These are phyloP conservation scores for Colletotrichum tropicale DNA, from an alignment of 2,329 filamentous ascomycete genomes.

Conservation along the genomic window DNA sequence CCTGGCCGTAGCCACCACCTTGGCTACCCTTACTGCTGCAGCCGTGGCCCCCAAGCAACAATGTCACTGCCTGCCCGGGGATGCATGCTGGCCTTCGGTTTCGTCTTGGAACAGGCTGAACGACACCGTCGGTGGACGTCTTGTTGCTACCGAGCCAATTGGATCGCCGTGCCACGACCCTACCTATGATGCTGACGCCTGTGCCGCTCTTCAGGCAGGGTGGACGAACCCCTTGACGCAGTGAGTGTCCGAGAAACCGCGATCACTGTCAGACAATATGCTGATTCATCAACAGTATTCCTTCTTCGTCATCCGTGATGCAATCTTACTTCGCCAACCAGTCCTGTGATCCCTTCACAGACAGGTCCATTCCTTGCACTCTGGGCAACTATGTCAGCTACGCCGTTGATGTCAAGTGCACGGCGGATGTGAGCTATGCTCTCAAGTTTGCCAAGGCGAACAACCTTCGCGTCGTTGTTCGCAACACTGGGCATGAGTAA, in stretches of 20 bases:
- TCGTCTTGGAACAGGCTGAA: slow-evolving; percentile 56
- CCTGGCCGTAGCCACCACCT: slow-evolving; percentile 17
- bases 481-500: slow-evolving; percentile 37
- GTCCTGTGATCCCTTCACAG: slow-evolving; percentile 41
- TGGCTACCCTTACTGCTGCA: slow-evolving; percentile 11
- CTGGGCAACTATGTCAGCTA: slow-evolving; percentile 51
- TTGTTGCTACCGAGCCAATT: slow-evolving; percentile 58
- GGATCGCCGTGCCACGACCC: slow-evolving; percentile 57
- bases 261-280: not conserved
- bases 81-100: slow-evolving; percentile 57
- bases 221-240: slow-evolving; percentile 40
- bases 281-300: slow-evolving; percentile 28
- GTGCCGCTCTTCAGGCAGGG: slow-evolving; percentile 37
- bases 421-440: slow-evolving; percentile 35
- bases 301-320: slow-evolving; percentile 45
- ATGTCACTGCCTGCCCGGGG: slow-evolving; percentile 56
- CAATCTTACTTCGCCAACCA: slow-evolving; percentile 41
- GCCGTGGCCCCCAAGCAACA: slow-evolving; percentile 10
- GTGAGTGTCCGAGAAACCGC: slow-evolving; percentile 25
- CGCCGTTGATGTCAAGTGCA: slow-evolving; percentile 36
- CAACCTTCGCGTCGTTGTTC: slow-evolving; percentile 39
- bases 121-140: slow-evolving; percentile 49
- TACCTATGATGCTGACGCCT: slow-evolving; percentile 47
- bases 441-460: slow-evolving; percentile 35
- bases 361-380: slow-evolving; percentile 42